Conservation (phyloP, 2,329 filamentous ascomycete species). For the Paracoccidioides lutzii region DNA sequence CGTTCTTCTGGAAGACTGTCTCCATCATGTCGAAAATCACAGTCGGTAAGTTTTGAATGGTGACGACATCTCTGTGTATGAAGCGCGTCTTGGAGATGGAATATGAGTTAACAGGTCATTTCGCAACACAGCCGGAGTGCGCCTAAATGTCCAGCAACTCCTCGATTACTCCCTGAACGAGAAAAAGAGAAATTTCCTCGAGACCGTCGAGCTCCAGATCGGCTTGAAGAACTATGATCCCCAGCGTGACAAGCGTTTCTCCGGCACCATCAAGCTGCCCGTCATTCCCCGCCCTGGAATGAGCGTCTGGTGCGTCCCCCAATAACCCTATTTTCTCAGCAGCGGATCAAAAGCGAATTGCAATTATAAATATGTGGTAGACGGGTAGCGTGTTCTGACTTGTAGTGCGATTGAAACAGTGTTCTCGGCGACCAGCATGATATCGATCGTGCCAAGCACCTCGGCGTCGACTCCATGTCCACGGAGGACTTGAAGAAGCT, state of each 20-base stretch:
- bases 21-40: constrained; percentile 45
- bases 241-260: constrained; percentile 99
- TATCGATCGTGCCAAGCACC: constrained; percentile 99
- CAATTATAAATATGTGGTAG: background rate
- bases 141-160: constrained; percentile 83
- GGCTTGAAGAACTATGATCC: constrained; percentile 98
- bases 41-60: constrained; percentile 35
- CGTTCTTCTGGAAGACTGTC: constrained; percentile 76
- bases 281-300: constrained; percentile 83
- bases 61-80: constrained; percentile 7
- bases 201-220: constrained; percentile 74
- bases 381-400: constrained; percentile 8
- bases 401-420: constrained; percentile 28
- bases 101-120: background rate
- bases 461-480: constrained; percentile 96
- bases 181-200: constrained; percentile 97
- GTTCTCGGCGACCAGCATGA: constrained; percentile 92
- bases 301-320: constrained; percentile 55
- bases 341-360: background rate
- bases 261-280: constrained; percentile 92
- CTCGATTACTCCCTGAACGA: constrained; percentile 89
- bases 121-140: constrained; percentile 61
- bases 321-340: background rate
- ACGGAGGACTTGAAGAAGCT: constrained; percentile 99
- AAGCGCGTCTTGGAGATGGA: background rate